Evolutionary conservation across 1,284 basidiomycete genomes (phyloP).

Genomic region (Trametes pubescens): DNA sequence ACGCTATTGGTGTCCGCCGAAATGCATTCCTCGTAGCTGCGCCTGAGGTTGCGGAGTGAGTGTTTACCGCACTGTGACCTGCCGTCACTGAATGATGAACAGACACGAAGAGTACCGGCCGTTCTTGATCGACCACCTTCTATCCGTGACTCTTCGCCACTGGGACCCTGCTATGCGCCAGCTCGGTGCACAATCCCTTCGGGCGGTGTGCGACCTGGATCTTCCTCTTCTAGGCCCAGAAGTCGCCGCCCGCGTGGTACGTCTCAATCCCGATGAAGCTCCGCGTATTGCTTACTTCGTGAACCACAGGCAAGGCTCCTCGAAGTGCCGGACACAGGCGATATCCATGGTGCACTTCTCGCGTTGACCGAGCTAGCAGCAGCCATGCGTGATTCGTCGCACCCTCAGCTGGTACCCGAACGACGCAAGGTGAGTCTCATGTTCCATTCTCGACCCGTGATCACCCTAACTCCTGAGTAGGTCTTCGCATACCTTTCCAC

Average conservation of each 20-base stretch:
- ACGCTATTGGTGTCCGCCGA: slow-evolving; percentile 86
- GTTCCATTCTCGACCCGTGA: background rate
- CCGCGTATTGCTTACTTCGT: slow-evolving; percentile 7
- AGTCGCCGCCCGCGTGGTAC: slow-evolving; percentile 60
- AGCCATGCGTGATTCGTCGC: slow-evolving; percentile 50
- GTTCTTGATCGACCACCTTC: slow-evolving; percentile 78
- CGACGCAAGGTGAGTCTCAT: slow-evolving; percentile 49
- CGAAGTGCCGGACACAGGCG: slow-evolving; percentile 70
- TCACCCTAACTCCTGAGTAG: slow-evolving; percentile 45
- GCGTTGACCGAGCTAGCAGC: slow-evolving; percentile 77
- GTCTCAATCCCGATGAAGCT: slow-evolving; percentile 29
- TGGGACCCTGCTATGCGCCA: slow-evolving; percentile 90
- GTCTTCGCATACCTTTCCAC: slow-evolving; percentile 63
- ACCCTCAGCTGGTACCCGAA: slow-evolving; percentile 37
- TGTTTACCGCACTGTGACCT: slow-evolving; percentile 31
- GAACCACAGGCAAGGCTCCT: slow-evolving; percentile 63
- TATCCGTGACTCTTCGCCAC: slow-evolving; percentile 82
- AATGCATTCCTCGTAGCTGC: slow-evolving; percentile 88
- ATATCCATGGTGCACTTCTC: slow-evolving; percentile 86
- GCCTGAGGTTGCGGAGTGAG: slow-evolving; percentile 85
- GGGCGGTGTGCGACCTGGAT: slow-evolving; percentile 72
- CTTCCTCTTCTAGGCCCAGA: slow-evolving; percentile 59
- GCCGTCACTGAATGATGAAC: slow-evolving; percentile 13
- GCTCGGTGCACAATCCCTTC: slow-evolving; percentile 82
- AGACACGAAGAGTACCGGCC: slow-evolving; percentile 78